These are phyloP conservation scores for Lignosus rhinocerotis DNA, from an alignment of 1,284 basidiomycete species.

Conservation along the genomic window DNA sequence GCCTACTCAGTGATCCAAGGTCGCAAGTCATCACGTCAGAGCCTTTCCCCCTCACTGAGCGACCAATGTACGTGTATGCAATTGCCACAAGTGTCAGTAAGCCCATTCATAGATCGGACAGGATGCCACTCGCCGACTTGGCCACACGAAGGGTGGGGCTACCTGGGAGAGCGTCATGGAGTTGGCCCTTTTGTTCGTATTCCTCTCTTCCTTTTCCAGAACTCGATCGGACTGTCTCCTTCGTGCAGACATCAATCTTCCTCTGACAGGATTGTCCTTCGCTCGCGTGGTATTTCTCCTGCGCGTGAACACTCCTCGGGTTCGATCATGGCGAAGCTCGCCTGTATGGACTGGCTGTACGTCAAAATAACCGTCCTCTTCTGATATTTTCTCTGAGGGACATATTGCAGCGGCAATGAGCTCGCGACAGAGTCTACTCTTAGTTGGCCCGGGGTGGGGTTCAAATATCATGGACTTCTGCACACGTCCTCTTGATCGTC, in stretches of 20 bases:
- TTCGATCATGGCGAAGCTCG: conserved; percentile 26
- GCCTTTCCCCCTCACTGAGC: conserved; percentile 38
- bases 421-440: conserved; percentile 16
- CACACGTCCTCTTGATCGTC: conserved; percentile 24
- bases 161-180: conserved; percentile 26
- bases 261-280: conserved; percentile 36
- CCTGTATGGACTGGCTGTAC: conserved; percentile 30
- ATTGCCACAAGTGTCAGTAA: conserved; percentile 36
- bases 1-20: conserved; percentile 36
- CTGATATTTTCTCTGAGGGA: background rate
- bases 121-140: background rate
- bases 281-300: conserved; percentile 35
- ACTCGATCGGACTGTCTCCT: background rate
- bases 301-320: conserved; percentile 32
- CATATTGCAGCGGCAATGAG: conserved; percentile 17
- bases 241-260: conserved; percentile 37
- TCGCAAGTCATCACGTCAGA: conserved; percentile 40
- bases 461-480: conserved; percentile 20
- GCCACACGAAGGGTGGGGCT: conserved; percentile 19
- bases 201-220: background rate
- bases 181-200: conserved; percentile 33
- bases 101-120: background rate
- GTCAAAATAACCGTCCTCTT: too few relatives aligned
- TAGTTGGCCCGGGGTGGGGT: conserved; percentile 24
- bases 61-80: conserved; percentile 38